These are phyloP conservation scores for Colletotrichum shisoi DNA, from an alignment of 2,329 filamentous ascomycete species.

Conservation along the genomic window DNA sequence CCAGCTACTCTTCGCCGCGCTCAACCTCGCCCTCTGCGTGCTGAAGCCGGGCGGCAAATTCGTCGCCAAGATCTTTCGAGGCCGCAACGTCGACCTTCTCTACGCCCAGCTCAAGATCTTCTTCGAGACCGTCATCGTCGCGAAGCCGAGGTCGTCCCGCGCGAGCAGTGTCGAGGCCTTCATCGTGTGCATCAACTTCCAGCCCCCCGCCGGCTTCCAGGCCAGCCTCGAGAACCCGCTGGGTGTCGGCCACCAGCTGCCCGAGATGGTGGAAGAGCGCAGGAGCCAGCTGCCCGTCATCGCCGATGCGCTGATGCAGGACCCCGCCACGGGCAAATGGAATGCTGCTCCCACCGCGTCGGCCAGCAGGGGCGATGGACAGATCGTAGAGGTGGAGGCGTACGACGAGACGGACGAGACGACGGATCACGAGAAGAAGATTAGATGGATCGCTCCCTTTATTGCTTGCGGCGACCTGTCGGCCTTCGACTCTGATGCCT, in stretches of 20 bases:
- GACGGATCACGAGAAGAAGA: constrained; percentile 49
- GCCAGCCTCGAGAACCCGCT: constrained; percentile 79
- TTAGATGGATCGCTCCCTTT: constrained; percentile 91
- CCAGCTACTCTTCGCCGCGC: constrained; percentile 90
- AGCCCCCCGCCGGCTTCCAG: constrained; percentile 77
- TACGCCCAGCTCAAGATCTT: constrained; percentile 94
- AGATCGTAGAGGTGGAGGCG: constrained; percentile 43
- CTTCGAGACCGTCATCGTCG: constrained; percentile 85
- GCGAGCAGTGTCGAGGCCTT: constrained; percentile 97
- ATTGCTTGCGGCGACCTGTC: constrained; percentile 97
- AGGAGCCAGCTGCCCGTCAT: constrained; percentile 52
- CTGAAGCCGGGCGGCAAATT: constrained; percentile 93
- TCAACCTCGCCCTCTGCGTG: constrained; percentile 92
- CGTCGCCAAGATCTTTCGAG: constrained; percentile 96
- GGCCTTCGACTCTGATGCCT: constrained; percentile 93
- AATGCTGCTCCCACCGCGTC: constrained; percentile 35
- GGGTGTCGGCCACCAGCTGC: constrained; percentile 67
- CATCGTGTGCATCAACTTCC: constrained; percentile 91
- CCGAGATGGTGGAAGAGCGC: constrained; percentile 58
- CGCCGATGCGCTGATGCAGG: constrained; percentile 57
- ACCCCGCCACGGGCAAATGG: constrained; percentile 57
- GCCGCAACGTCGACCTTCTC: constrained; percentile 91
- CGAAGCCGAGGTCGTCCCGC: constrained; percentile 92
- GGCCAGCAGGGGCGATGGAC: neutral
- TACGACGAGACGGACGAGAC: constrained; percentile 44